A percentile compares a stretch with the other conserved stretches of the same genome.
phyloP scores from a whole-genome alignment of 2,329 filamentous ascomycete genomes.

The Dothideomycetes sp. region DNA sequence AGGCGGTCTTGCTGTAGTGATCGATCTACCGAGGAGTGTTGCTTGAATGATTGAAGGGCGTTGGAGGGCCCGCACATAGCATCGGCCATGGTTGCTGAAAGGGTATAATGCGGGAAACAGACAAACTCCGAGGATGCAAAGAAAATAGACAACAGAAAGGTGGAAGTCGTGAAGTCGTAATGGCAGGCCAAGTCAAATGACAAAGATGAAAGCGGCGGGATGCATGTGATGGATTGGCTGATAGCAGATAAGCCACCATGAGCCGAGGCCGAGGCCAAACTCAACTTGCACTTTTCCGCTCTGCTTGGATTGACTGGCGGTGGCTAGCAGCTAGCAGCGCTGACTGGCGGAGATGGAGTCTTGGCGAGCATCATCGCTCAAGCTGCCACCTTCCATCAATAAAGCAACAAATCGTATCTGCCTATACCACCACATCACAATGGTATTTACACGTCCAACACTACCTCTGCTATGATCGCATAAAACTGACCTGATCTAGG shows the following conservation, averaged over 20 bases:
- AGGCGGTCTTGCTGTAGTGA: conserved; percentile 64
- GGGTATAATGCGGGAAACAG: not conserved
- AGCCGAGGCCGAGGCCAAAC: not conserved
- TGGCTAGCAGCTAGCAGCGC: too few relatives aligned
- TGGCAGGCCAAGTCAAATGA: conserved; percentile 4
- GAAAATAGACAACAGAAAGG: not conserved
- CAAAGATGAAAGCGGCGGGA: conserved; percentile 4
- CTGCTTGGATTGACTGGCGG: too few relatives aligned
- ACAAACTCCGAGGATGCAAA: not conserved
- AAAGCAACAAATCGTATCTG: not conserved
- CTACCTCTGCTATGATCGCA: not conserved
- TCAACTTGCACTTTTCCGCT: too few relatives aligned
- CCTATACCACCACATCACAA: not conserved
- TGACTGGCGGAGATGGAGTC: not conserved
- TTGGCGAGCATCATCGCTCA: not conserved
- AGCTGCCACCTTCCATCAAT: not conserved
- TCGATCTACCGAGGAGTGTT: conserved; percentile 57
- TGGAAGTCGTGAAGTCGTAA: not conserved
- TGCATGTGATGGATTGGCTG: not conserved
- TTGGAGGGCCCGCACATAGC: conserved; percentile 65
- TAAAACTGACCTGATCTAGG: conserved; percentile 29
- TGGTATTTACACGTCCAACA: not conserved
- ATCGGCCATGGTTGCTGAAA: conserved; percentile 46
- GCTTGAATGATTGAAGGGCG: conserved; percentile 61
- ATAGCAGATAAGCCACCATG: not conserved